Percentiles rank a stretch among this genome's conserved stretches.
Evolutionary conservation across 768 basidiomycete species (phyloP).

Genomic region (Rubroboletus pulcherrimus): DNA sequence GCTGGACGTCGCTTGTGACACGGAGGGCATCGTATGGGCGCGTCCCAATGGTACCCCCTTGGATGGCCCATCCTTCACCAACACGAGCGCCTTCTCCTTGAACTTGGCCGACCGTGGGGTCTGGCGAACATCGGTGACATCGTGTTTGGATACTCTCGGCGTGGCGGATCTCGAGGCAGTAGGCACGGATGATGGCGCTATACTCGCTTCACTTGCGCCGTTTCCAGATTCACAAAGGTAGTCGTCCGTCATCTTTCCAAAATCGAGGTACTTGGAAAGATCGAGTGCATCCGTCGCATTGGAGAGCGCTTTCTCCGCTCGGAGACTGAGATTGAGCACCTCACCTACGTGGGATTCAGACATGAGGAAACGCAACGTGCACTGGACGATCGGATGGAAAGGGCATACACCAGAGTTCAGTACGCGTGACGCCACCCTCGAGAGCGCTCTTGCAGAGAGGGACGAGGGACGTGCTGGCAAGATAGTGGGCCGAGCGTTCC

Average conservation of each 20-base stretch:
- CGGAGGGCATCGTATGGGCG: constrained; percentile 15
- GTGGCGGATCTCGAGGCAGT: neutral
- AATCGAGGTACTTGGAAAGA: neutral
- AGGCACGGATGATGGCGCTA: neutral
- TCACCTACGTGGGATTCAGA: constrained; percentile 8
- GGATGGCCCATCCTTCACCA: neutral
- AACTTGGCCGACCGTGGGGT: neutral
- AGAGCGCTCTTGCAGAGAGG: constrained; percentile 4
- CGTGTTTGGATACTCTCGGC: neutral
- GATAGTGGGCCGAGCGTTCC: constrained; percentile 5
- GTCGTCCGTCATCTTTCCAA: neutral
- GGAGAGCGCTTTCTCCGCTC: constrained; percentile 1
- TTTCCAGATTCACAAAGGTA: neutral
- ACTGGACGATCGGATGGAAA: neutral
- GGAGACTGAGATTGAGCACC: neutral
- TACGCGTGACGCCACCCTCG: neutral
- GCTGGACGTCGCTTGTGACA: neutral
- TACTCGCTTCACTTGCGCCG: neutral
- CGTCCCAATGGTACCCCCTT: constrained; percentile 10
- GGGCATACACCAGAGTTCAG: constrained; percentile 16
- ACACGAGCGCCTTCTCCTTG: constrained; percentile 1
- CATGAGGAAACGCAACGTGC: neutral
- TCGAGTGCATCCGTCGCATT: constrained; percentile 2
- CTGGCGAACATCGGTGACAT: neutral
- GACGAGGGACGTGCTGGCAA: constrained; percentile 7